Base-by-base conservation (phyloP, 139 green algal genomes). In the Cymbomonas tetramitiformis region DNA sequence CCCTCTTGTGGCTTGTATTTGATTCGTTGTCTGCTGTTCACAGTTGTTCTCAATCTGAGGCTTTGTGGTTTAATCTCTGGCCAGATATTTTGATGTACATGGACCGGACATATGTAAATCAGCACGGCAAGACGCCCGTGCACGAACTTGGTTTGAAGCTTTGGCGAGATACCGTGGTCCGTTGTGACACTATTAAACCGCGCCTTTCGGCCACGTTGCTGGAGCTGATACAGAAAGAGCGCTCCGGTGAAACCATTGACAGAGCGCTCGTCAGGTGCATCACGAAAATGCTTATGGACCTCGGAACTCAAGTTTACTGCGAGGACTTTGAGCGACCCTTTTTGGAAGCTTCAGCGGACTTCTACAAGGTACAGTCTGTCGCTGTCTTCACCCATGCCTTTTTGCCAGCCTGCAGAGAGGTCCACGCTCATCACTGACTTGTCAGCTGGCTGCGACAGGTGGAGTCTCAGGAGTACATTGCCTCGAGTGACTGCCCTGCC, bases 81-180 rank as follows among this genome's bases (percentile, higher is more conserved):
- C n/a, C n/a, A n/a, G n/a, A n/a, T n/a, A 96, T 98, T 48, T 79
- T 99, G 30, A 97, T 97, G 91, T 97, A 99, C 75, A 95, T 99
- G 89, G 90, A 99, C 68, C 74, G 88, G n/a, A 94, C 91, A 1
- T 96, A 88, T 61, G 83, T 97, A 28, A 58, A 64, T 29, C 87
- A 94, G 71, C 69, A 92, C 49, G 76, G 86, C 56, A 88, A 87
- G 57, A 80, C 72, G 46, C 81, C 79, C 0, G 88, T 98, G 54
- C 87, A 88, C 58, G 67, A 91, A 54, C 73, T 96, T 57, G 88
- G 90, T 0, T 65, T 96, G 49, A 74, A 93, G 56, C 76, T 96
- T 49, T 97, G 91, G 90, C 72, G 80, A 0, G 78, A 94, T 28
- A 49, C 80, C 24, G 80, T 99, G 30, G 79, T 96, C 51, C 76